phyloP scores from a whole-genome alignment of 305 asterid species.

The Lippia alba region DNA sequence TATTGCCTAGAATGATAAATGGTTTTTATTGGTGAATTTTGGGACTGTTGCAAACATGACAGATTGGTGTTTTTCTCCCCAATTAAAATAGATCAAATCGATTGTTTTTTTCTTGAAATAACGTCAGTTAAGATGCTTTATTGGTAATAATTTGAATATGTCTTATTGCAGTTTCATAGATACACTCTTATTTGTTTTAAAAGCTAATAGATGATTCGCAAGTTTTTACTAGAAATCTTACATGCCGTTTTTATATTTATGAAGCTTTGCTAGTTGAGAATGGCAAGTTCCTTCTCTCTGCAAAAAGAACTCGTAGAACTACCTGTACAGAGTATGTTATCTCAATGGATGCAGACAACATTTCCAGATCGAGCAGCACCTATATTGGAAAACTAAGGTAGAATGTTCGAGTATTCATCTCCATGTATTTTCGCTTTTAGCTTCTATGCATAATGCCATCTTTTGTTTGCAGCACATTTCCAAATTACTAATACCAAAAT shows the following conservation, averaged over 20 bases:
- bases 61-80: constrained; percentile 3
- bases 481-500: constrained; percentile 6
- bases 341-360: constrained; percentile 88
- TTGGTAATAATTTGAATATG: background rate
- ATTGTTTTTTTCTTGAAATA: background rate
- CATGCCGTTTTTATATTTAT: constrained; percentile 18
- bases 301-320: constrained; percentile 89
- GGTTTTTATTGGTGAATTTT: too few species aligned
- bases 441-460: background rate
- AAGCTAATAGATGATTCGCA: background rate
- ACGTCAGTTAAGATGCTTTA: background rate
- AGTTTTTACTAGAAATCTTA: too few species aligned
- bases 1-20: too few species aligned
- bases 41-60: too few species aligned
- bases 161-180: constrained; percentile 6
- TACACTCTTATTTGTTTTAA: background rate
- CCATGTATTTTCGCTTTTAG: background rate
- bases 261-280: constrained; percentile 85
- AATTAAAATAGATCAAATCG: background rate
- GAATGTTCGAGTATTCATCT: background rate
- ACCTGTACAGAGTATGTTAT: constrained; percentile 92
- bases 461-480: background rate
- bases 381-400: constrained; percentile 92
- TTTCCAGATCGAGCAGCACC: constrained; percentile 86
- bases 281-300: constrained; percentile 95